phyloP scores from a whole-genome alignment of 306 rosid genomes.

The Dalbergia oliveri region DNA sequence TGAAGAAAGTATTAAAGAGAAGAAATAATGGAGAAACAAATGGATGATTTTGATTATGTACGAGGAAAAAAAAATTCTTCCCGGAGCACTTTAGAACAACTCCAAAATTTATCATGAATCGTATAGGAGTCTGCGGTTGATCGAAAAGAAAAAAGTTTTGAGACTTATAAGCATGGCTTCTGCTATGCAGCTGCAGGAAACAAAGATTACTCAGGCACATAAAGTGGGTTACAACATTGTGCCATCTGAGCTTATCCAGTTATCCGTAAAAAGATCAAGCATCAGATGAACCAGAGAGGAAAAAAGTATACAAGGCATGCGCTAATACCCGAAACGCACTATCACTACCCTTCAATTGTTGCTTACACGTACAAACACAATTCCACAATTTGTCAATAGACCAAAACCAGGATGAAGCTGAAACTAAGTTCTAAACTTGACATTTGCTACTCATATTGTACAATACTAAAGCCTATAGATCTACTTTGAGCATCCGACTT shows the following conservation, averaged over 20 bases:
- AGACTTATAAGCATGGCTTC: neutral
- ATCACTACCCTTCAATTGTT: conserved; percentile 17
- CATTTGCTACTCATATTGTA: conserved; percentile 44
- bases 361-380: conserved; percentile 37
- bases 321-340: conserved; percentile 3
- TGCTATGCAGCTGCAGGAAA: conserved; percentile 3
- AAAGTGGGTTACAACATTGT: neutral
- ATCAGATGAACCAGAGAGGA: neutral
- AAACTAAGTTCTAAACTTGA: conserved; percentile 48
- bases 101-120: neutral
- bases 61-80: too few relatives aligned
- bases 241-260: neutral
- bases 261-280: conserved; percentile 27
- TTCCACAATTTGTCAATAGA: conserved; percentile 17
- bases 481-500: conserved; percentile 41
- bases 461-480: conserved; percentile 48
- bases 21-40: too few relatives aligned
- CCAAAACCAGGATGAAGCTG: conserved; percentile 36
- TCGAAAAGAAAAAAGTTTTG: too few relatives aligned
- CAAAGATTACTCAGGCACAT: neutral
- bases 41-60: too few relatives aligned
- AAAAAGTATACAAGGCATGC: conserved; percentile 14
- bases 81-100: too few relatives aligned
- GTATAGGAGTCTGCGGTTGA: too few relatives aligned
- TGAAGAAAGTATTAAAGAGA: too few relatives aligned